Evolutionary conservation across 371 early-diverging fungal genomes (phyloP).

Genomic region (Mucor plumbeus): DNA sequence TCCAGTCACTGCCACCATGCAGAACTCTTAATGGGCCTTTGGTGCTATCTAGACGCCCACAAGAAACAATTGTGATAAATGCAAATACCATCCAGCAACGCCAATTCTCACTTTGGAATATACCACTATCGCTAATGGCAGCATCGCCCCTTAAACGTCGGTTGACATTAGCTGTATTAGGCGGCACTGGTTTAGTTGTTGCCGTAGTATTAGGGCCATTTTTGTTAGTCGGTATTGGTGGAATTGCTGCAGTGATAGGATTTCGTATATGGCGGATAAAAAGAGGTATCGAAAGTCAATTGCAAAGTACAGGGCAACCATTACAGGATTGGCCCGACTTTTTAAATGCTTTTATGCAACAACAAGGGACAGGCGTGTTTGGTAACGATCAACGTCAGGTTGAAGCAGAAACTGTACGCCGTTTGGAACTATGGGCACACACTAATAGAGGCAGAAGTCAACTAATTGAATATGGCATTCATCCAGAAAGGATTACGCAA

Average conservation of each 20-base stretch:
- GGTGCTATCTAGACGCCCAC: background rate
- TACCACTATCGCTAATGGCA: slow-evolving; percentile 9
- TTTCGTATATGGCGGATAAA: slow-evolving; percentile 27
- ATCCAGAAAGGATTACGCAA: slow-evolving; percentile 12
- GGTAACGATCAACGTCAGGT: slow-evolving; percentile 17
- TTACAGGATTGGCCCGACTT: slow-evolving; percentile 19
- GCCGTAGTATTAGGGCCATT: slow-evolving; percentile 28
- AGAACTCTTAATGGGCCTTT: background rate
- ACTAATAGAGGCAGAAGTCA: slow-evolving; percentile 9
- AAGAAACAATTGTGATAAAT: background rate
- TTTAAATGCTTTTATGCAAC: slow-evolving; percentile 1
- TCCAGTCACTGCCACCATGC: too few relatives aligned
- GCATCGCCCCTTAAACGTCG: slow-evolving; percentile 17
- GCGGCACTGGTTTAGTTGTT: slow-evolving; percentile 14
- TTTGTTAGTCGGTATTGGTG: slow-evolving; percentile 28
- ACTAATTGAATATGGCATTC: slow-evolving; percentile 20
- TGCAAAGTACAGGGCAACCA: background rate
- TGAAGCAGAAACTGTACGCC: slow-evolving; percentile 20
- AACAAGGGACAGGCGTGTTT: slow-evolving; percentile 12
- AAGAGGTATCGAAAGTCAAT: background rate
- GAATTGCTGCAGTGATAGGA: slow-evolving; percentile 23
- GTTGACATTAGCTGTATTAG: slow-evolving; percentile 12
- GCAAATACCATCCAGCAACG: slow-evolving; percentile 1
- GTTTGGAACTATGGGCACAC: slow-evolving; percentile 20
- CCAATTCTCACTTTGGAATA: slow-evolving; percentile 18